These are phyloP conservation scores for Lachancea sp. DNA, from an alignment of 805 yeast genomes.

Conservation along the genomic window DNA sequence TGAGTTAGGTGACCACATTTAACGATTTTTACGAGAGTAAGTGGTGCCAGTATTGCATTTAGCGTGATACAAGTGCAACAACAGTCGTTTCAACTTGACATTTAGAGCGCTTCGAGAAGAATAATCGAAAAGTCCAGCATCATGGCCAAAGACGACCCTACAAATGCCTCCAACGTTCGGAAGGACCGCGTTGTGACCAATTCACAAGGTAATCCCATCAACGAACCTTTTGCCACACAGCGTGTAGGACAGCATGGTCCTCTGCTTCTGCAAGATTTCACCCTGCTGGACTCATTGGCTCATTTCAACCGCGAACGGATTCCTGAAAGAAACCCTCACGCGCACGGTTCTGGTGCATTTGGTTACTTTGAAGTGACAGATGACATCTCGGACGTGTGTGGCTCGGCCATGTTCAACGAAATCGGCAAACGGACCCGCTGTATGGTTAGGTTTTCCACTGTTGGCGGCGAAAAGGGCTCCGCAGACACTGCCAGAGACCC, in stretches of 20 bases:
- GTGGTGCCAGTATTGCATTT: no score
- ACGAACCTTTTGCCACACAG: conserved; percentile 71
- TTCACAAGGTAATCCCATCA: conserved; percentile 70
- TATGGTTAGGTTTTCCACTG: conserved; percentile 66
- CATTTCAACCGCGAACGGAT: conserved; percentile 87
- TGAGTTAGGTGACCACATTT: no score
- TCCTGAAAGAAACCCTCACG: conserved; percentile 91
- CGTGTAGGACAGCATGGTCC: conserved; percentile 76
- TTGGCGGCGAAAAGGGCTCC: conserved; percentile 63
- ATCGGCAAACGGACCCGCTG: conserved; percentile 77
- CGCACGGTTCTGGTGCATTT: conserved; percentile 88
- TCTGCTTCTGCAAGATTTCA: conserved; percentile 71
- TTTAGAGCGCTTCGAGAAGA: no score
- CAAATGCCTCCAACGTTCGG: conserved; percentile 28
- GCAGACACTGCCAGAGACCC: conserved; percentile 66
- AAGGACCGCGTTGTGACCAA: conserved; percentile 55
- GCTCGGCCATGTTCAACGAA: conserved; percentile 61
- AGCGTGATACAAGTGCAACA: no score
- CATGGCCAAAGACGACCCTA: conserved; percentile 12
- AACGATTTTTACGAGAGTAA: background rate
- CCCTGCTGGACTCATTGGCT: conserved; percentile 71
- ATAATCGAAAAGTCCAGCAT: background rate
- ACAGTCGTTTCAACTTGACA: background rate
- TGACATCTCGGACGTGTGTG: conserved; percentile 67
- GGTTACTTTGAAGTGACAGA: conserved; percentile 85